Evolutionary conservation across 140 eudicot genomes (phyloP), one percentile per base, ranked within the genome.

Genomic region (Erigeron philadelphicus): DNA sequence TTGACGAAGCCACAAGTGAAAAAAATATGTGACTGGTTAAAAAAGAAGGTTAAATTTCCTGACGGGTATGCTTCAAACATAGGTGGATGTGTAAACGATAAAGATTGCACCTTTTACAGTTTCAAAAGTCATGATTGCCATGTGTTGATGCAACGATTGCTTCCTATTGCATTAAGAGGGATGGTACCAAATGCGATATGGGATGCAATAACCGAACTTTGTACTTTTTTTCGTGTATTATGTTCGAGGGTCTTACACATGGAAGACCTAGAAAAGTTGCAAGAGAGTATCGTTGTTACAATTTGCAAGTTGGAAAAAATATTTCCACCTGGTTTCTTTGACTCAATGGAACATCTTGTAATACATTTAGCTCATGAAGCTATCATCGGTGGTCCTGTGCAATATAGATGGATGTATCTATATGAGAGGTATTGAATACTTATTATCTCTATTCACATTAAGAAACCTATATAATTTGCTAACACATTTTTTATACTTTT

Each of bases 51-150:
- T 12, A 62, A 62, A 62, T 62, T 62, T n/a, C 67, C 49, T 0
- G 67, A 40, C 11, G 50, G 67, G 17, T 62, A 62, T 15, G 67
- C 67, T n/a, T 62, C 67, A 41, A 38, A 62, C 45, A 62, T 62
- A 2, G 67, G 67, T 21, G 25, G 49, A 7, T 38, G 67, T 62
- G 67, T 62, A 62, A 41, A 62, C 67, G 3, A 40, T 41, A 38
- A 7, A 8, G 67, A 40, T 53, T 15, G 7, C 6, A 53, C 4
- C 7, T 53, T 53, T 6, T 53, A 53, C 7, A 17, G 21, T 53
- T 62, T 62, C 5, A 62, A 62, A 62, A 62, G 49, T 41, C 67
- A 62, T 62, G 67, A 41, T 15, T 62, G 67, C 1, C 67, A 62
- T 17, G 59, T 53, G 7, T 53, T 53, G 9, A 16, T 53, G 59